Percentiles rank a stretch among this genome's conserved stretches.
These are phyloP conservation scores for Cephaloascus albidus DNA, from an alignment of 805 yeast species.

Conservation along the genomic window DNA sequence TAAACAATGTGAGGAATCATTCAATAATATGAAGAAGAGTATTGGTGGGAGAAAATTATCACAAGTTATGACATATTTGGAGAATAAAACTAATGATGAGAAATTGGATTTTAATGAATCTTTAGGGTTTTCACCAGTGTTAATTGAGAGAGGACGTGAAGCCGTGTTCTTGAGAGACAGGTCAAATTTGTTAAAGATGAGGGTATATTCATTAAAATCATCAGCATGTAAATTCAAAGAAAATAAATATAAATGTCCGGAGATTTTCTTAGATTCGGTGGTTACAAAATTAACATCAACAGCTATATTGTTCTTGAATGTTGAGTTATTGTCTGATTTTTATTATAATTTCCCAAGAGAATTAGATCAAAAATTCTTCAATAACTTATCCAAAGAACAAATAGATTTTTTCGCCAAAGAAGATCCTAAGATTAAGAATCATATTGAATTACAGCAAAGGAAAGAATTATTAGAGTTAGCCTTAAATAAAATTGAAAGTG, in stretches of 20 bases:
- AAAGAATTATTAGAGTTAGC: slow-evolving; percentile 85
- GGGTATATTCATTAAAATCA: slow-evolving; percentile 69
- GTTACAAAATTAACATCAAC: slow-evolving; percentile 88
- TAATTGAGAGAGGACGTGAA: slow-evolving; percentile 72
- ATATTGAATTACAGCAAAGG: slow-evolving; percentile 87
- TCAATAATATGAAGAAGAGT: slow-evolving; percentile 46
- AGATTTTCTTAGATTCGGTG: slow-evolving; percentile 84
- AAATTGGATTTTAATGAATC: slow-evolving; percentile 45
- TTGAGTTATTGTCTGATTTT: slow-evolving; percentile 88
- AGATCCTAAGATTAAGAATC: slow-evolving; percentile 84
- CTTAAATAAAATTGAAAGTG: slow-evolving; percentile 72
- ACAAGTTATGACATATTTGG: slow-evolving; percentile 72
- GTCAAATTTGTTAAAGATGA: slow-evolving; percentile 54
- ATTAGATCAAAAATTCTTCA: slow-evolving; percentile 65
- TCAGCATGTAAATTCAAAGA: slow-evolving; percentile 70
- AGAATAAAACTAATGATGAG: slow-evolving; percentile 32
- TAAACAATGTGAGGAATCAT: slow-evolving; percentile 67
- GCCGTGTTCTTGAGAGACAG: slow-evolving; percentile 77
- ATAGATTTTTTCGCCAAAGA: slow-evolving; percentile 88
- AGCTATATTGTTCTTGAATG: slow-evolving; percentile 86
- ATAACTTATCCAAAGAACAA: slow-evolving; percentile 60
- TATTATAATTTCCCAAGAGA: slow-evolving; percentile 95
- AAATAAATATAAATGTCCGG: slow-evolving; percentile 89
- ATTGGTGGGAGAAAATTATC: slow-evolving; percentile 79
- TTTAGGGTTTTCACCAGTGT: slow-evolving; percentile 71